A percentile compares a stretch with the other conserved stretches of the same genome.
These are phyloP conservation scores for Elsinoe fawcettii DNA, from an alignment of 2,329 filamentous ascomycete species.

Conservation along the genomic window DNA sequence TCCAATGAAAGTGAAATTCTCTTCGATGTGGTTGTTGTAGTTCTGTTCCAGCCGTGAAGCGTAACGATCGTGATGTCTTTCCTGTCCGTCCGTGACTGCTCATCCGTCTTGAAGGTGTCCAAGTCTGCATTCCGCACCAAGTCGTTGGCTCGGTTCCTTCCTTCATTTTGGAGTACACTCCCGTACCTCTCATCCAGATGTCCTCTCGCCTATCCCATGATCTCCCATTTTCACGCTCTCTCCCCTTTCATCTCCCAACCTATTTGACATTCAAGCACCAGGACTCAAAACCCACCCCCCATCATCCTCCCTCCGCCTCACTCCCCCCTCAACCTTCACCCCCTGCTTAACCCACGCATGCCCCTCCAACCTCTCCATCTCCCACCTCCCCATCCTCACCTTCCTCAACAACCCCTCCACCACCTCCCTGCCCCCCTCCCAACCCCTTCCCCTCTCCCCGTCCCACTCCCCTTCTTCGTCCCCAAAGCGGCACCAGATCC, in stretches of 20 bases:
- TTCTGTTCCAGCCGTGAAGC: background rate
- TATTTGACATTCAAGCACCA: background rate
- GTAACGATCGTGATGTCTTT: background rate
- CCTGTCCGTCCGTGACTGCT: background rate
- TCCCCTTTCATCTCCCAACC: background rate
- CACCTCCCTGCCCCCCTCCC: conserved; percentile 68
- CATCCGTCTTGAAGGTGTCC: too few relatives aligned
- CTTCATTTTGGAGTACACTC: too few relatives aligned
- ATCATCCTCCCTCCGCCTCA: conserved; percentile 48
- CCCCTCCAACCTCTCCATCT: conserved; percentile 62
- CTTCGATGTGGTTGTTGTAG: background rate
- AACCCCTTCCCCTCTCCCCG: conserved; percentile 50
- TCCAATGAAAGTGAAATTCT: background rate
- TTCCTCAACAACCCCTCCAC: conserved; percentile 81
- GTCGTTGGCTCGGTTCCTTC: too few relatives aligned
- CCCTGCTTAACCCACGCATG: conserved; percentile 70
- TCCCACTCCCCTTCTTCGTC: conserved; percentile 85
- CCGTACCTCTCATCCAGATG: too few relatives aligned
- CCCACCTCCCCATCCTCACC: conserved; percentile 65
- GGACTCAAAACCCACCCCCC: conserved; percentile 22
- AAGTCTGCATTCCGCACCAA: too few relatives aligned
- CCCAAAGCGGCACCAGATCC: conserved; percentile 85
- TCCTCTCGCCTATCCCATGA: too few relatives aligned
- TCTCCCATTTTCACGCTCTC: too few relatives aligned
- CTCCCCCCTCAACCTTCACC: conserved; percentile 56